Evolutionary conservation across 169 alveolate genomes (phyloP).

Genomic region (Cryptosporidium ryanae): DNA sequence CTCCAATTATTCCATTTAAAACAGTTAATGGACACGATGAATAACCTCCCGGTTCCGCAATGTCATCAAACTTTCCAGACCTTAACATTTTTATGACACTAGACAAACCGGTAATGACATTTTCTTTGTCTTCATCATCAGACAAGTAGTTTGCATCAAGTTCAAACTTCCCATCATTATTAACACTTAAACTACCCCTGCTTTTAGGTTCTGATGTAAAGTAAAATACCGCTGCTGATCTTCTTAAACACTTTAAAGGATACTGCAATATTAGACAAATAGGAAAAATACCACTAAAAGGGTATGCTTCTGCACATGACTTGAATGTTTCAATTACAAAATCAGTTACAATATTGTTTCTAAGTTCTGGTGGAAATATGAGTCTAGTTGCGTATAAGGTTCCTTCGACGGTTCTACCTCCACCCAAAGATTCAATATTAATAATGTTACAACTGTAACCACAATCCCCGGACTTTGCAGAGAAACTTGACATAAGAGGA

Average conservation of each 20-base stretch:
- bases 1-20: constrained; percentile 54
- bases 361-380: constrained; percentile 79
- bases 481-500: constrained; percentile 63
- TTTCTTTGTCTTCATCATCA: constrained; percentile 77
- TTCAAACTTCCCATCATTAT: constrained; percentile 76
- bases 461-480: constrained; percentile 23
- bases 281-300: constrained; percentile 43
- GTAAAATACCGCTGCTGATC: constrained; percentile 79
- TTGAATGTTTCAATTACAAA: constrained; percentile 75
- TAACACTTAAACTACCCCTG: constrained; percentile 77
- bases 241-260: constrained; percentile 74
- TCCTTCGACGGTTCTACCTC: constrained; percentile 80
- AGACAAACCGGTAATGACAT: constrained; percentile 78
- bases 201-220: constrained; percentile 82
- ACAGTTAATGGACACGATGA: constrained; percentile 55
- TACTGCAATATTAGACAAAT: constrained; percentile 33
- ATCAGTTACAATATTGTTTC: constrained; percentile 79
- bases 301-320: constrained; percentile 69
- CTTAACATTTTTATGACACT: constrained; percentile 76
- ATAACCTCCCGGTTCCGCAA: constrained; percentile 69
- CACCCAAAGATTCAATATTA: constrained; percentile 77
- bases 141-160: constrained; percentile 77
- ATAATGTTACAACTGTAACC: constrained; percentile 54
- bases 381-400: constrained; percentile 79
- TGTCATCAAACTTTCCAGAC: constrained; percentile 75